Evolutionary conservation across 2,329 filamentous ascomycete species (phyloP), one percentile per base, ranked within the genome.

Genomic region (Phialophora verrucosa): DNA sequence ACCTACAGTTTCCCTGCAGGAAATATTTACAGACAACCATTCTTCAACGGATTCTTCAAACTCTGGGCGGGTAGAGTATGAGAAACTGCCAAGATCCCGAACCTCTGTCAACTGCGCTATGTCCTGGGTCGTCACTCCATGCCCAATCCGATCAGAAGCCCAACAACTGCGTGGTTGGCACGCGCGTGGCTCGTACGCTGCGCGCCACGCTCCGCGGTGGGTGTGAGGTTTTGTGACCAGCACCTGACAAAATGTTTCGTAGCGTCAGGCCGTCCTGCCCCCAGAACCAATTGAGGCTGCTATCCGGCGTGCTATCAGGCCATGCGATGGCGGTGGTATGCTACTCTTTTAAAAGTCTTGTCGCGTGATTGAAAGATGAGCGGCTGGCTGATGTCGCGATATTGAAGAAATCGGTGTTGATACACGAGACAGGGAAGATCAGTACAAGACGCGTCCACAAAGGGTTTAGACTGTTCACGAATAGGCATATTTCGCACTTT

Each of bases 1-100:
- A 87, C 73, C 80, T 86, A 81, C 90, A 92, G 69, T 82, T 82
- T 51, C 88, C 88, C 75, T 88, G 83, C 75, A 85, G 83, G 74
- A 83, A 92, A 76, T 86, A 91, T 69, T 78, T 83, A 81, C 90
- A 92, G 63, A 90, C 72, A 12, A 74, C 75, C 80, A 82, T 82
- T 20, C 27, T 55, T 20, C 8, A 55, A 23, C 14, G 17, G 38
- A 44, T 8, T 44, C 8, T 35, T 0, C 2, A 17, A 44, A 44
- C 4, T 2, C 38, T 17, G 17, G 35, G 38, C 5, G 38, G 10
- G 38, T 5, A 44, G 38, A 44, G 14, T n/a, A 44, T 44, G 17
- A n/a, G 38, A 20, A 44, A 27, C 4, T 14, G 23, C 23, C 27
- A 23, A 53, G 23, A 27, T 23, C 27, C 12, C 4, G 23, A 53